A percentile compares a stretch with the other conserved stretches of the same genome.
phyloP scores from a whole-genome alignment of 2,329 filamentous ascomycete genomes.

The Sarocladium kiliense region DNA sequence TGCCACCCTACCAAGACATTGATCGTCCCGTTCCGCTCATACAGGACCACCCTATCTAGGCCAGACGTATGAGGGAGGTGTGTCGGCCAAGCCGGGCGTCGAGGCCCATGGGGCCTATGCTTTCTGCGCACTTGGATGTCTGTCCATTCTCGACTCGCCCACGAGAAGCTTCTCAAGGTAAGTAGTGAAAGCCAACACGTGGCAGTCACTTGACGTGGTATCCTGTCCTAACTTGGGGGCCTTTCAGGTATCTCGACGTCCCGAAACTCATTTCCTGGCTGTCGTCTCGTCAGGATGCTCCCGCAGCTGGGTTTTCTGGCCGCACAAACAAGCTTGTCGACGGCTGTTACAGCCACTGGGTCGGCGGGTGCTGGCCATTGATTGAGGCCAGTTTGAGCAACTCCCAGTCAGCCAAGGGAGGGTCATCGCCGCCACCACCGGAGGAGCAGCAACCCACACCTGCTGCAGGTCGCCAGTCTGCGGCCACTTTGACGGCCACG shows the following conservation, averaged over 20 bases:
- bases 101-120: slow-evolving; percentile 97
- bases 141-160: slow-evolving; percentile 80
- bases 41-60: slow-evolving; percentile 39
- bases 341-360: slow-evolving; percentile 98
- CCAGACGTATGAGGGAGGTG: slow-evolving; percentile 93
- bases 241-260: slow-evolving; percentile 66
- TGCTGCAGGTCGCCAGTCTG: slow-evolving; percentile 10
- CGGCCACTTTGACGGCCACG: slow-evolving; percentile 21
- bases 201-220: slow-evolving; percentile 26
- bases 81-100: slow-evolving; percentile 76
- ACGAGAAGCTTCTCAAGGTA: slow-evolving; percentile 68
- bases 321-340: slow-evolving; percentile 97
- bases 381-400: slow-evolving; percentile 72
- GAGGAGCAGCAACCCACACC: slow-evolving; percentile 19
- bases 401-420: slow-evolving; percentile 21
- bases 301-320: slow-evolving; percentile 88
- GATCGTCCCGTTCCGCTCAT: slow-evolving; percentile 14
- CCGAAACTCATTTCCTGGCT: slow-evolving; percentile 79
- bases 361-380: slow-evolving; percentile 89
- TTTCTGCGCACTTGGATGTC: slow-evolving; percentile 86
- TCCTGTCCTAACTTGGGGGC: neutral
- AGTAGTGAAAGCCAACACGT: slow-evolving; percentile 26
- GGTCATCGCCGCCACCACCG: slow-evolving; percentile 4
- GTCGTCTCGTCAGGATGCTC: slow-evolving; percentile 80
- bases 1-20: slow-evolving; percentile 5